Percentiles rank a stretch among this genome's conserved stretches.
Evolutionary conservation across 768 basidiomycete species (phyloP).

Genomic region (Rossbeevera mucosa): DNA sequence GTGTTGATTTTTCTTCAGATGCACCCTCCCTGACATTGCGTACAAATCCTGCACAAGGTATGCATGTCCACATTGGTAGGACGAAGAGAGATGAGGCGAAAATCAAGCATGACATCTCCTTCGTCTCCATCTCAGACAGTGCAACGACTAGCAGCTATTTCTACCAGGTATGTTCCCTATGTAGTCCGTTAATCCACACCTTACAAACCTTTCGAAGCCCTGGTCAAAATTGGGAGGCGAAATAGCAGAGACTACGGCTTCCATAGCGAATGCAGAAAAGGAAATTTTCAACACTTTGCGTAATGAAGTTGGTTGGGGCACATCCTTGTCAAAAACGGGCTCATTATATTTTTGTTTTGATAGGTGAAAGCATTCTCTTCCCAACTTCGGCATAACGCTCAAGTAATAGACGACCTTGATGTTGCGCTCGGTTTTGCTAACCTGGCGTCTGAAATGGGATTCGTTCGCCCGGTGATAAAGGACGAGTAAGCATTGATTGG

Average conservation of each 20-base stretch:
- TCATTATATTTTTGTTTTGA: neutral
- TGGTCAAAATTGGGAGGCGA: slow-evolving; percentile 74
- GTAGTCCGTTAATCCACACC: neutral
- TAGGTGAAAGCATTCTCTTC: slow-evolving; percentile 60
- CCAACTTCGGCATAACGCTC: slow-evolving; percentile 67
- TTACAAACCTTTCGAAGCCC: slow-evolving; percentile 38
- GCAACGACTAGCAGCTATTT: slow-evolving; percentile 67
- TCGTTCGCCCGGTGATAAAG: slow-evolving; percentile 64
- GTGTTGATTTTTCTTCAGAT: slow-evolving; percentile 38
- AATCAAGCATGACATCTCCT: slow-evolving; percentile 44
- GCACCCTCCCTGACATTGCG: slow-evolving; percentile 72
- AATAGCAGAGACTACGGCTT: slow-evolving; percentile 53
- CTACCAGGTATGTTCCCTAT: slow-evolving; percentile 42
- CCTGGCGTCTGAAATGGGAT: slow-evolving; percentile 72
- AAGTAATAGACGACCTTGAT: slow-evolving; percentile 83
- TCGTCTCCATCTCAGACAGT: slow-evolving; percentile 58
- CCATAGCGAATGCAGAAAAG: slow-evolving; percentile 58
- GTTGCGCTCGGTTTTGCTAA: slow-evolving; percentile 76
- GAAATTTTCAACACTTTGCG: slow-evolving; percentile 69
- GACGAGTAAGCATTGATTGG: slow-evolving; percentile 52
- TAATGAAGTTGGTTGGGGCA: slow-evolving; percentile 45
- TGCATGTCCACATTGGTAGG: slow-evolving; percentile 68
- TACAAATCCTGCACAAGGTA: slow-evolving; percentile 61
- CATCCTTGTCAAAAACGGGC: neutral
- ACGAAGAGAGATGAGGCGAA: slow-evolving; percentile 56